These are phyloP conservation scores for Solanum rostratum DNA, from an alignment of 257 asterid genomes.

Conservation along the genomic window DNA sequence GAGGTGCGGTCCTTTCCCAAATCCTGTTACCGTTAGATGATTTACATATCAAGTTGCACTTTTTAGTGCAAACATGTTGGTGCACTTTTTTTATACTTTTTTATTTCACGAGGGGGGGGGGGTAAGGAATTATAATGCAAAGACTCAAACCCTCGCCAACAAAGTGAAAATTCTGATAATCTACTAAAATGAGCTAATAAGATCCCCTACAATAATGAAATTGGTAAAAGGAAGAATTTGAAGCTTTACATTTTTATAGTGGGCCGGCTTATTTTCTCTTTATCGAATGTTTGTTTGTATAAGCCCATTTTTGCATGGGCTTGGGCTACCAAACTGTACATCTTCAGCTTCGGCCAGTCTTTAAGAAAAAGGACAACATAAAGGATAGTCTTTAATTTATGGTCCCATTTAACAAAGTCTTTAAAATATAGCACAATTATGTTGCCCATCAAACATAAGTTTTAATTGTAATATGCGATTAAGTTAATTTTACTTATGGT, in stretches of 20 bases:
- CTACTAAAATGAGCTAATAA: too few relatives aligned
- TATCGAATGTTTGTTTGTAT: neutral
- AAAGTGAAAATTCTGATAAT: too few relatives aligned
- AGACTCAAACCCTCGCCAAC: too few relatives aligned
- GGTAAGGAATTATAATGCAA: too few relatives aligned
- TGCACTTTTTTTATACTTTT: too few relatives aligned
- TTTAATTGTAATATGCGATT: neutral
- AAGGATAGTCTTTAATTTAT: neutral
- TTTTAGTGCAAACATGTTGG: too few relatives aligned
- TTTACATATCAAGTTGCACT: too few relatives aligned
- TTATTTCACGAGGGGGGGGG: too few relatives aligned
- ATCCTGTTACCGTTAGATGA: too few relatives aligned
- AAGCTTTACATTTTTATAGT: neutral
- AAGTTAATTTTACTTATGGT: neutral
- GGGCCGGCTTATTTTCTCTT: neutral
- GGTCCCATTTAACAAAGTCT: neutral
- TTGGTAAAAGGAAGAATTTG: neutral
- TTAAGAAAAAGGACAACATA: neutral
- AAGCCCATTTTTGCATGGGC: neutral
- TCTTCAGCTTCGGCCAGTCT: neutral
- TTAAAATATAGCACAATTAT: neutral
- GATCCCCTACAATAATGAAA: too few relatives aligned
- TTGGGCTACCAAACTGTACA: neutral
- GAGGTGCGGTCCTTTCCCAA: too few relatives aligned
- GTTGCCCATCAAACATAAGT: neutral